Conservation (phyloP, 2,329 filamentous ascomycete genomes). For the Beauveria sp. region DNA sequence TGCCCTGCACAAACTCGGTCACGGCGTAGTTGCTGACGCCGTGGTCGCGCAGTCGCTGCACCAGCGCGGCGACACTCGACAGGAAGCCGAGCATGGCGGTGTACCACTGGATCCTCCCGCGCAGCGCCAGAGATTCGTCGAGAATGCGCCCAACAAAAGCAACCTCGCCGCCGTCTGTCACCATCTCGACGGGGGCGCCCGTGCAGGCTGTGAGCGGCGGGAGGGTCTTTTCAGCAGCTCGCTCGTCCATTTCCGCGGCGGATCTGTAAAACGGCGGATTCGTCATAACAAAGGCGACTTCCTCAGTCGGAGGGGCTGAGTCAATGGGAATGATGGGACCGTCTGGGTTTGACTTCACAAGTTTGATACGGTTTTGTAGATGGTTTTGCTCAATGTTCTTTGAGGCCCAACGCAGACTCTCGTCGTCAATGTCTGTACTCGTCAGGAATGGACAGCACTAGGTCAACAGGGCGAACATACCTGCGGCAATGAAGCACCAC, state of each 20-base stretch:
- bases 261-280: constrained; percentile 95
- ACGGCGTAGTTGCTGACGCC: constrained; percentile 73
- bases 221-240: constrained; percentile 57
- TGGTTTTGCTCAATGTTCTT: constrained; percentile 61
- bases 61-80: constrained; percentile 54
- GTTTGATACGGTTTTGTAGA: constrained; percentile 54
- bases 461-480: constrained; percentile 18
- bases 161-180: constrained; percentile 69
- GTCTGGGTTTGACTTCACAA: constrained; percentile 47
- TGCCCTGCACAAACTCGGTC: constrained; percentile 69
- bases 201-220: constrained; percentile 68
- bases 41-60: constrained; percentile 50
- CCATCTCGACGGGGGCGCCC: constrained; percentile 77
- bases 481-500: constrained; percentile 68
- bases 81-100: constrained; percentile 85
- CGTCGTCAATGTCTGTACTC: constrained; percentile 61
- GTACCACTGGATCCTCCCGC: constrained; percentile 71
- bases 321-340: constrained; percentile 58
- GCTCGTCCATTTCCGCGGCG: constrained; percentile 56
- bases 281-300: constrained; percentile 78
- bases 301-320: constrained; percentile 34
- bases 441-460: background rate
- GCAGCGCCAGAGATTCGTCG: constrained; percentile 55
- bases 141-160: constrained; percentile 67
- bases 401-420: constrained; percentile 58